Conservation (phyloP, 2,329 filamentous ascomycete genomes). For the Aspergillus sp. region DNA sequence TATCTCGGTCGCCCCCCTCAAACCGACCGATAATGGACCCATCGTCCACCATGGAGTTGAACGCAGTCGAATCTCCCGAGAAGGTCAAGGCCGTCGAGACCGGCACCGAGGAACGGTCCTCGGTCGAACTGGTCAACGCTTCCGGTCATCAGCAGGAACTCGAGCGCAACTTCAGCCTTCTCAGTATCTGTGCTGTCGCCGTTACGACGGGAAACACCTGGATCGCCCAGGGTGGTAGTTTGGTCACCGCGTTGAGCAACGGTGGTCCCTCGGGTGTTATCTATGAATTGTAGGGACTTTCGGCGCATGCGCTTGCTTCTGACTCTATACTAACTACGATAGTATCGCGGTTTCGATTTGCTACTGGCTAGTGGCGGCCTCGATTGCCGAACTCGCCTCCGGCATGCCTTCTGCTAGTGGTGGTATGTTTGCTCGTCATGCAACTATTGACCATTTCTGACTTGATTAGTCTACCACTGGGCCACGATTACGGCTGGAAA, state of each 20-base stretch:
- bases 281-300: constrained; percentile 54
- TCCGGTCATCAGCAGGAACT: constrained; percentile 65
- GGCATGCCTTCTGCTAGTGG: constrained; percentile 62
- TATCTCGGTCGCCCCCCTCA: neutral
- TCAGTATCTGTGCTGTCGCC: constrained; percentile 60
- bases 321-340: neutral
- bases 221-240: constrained; percentile 62
- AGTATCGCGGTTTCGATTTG: constrained; percentile 48
- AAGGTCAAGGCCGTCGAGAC: constrained; percentile 24
- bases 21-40: neutral
- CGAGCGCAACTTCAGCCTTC: constrained; percentile 60
- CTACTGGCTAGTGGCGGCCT: constrained; percentile 60
- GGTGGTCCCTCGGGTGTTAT: constrained; percentile 62
- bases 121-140: constrained; percentile 56
- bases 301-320: neutral
- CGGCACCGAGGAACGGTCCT: constrained; percentile 24
- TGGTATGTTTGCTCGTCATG: constrained; percentile 25
- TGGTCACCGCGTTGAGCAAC: constrained; percentile 58
- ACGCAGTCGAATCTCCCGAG: constrained; percentile 16
- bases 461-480: constrained; percentile 58
- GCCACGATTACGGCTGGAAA: constrained; percentile 58
- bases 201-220: constrained; percentile 66
- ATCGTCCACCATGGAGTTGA: constrained; percentile 13
- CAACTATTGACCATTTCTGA: neutral
- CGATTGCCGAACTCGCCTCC: constrained; percentile 60